Base-by-base conservation (phyloP, 495 filamentous ascomycete genomes). In the Cudoniella acicularis region DNA sequence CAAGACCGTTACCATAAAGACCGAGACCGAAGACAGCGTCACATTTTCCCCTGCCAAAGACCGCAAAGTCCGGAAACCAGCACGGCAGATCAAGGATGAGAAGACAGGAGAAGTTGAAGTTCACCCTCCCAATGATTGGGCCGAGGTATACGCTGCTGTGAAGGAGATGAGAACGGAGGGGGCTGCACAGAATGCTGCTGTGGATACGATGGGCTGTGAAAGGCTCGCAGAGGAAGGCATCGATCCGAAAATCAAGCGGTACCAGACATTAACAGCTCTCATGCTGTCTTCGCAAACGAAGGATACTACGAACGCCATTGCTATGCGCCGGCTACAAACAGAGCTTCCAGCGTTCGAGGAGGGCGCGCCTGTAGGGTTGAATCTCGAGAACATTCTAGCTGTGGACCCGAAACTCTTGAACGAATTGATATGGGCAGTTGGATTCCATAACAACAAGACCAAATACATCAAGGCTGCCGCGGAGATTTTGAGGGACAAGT, bases 281-380 rank as follows among this genome's bases (percentile, higher is more conserved):
- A 98, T 99, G 95, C 84, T 99, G n/a, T 93, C 88, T 3, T 89
- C 85, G 11, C 94, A 98, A 69, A 98, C 94, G 1, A 97, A 96
- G 68, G 94, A 98, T 72, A 96, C 93, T 0, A 88, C 92, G 45
- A 98, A 87, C 17, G 89, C 93, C 0, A 82, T 85, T 11, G 92
- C 90, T 10, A 96, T 98, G 87, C 76, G 76, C 55, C 80, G 85
- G 2, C 73, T 98, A 54, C 86, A 92, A 58, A 86, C 80, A 0
- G 83, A 90, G 51, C 83, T 98, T 40, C 86, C 81, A 62, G 72
- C 77, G 13, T 70, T 73, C 51, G 63, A 64, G 3, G 56, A 69
- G 11, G 69, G 66, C 17, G 71, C 65, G 3, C 59, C 70, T 1
- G 26, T 73, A 3, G 80, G 82, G 0, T 75, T 98, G 24, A 95